Evolutionary conservation across 2,329 filamentous ascomycete species (phyloP), one percentile per base, ranked within the genome.

Genomic region (Orbilia quercus): DNA sequence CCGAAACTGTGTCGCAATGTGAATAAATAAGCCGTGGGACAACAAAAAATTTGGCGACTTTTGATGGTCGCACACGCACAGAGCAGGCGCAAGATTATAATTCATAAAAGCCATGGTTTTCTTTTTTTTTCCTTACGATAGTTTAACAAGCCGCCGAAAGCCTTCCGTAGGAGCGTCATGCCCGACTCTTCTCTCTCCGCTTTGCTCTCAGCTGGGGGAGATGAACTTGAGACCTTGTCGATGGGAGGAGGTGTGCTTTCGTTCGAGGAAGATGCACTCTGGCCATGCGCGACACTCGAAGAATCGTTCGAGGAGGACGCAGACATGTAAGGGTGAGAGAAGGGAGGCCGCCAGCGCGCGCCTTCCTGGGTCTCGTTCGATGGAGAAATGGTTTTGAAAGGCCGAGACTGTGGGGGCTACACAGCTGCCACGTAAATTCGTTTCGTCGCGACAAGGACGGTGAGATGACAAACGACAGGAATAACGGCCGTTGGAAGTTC

Each of bases 261-360:
- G 31, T 54, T 54, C 51, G 53, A 57, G 22, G 53, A 55, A 7
- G n/a, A 11, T 16, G 36, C 18, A 44, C 38, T 40, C 9, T 9
- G 16, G 58, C 47, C 47, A 63, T 62, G 44, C 53, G 53, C 36
- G 53, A 57, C 53, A 34, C 53, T 57, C 57, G 45, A 62, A 25
- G 45, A 50, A 44, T 50, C 45, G 45, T 59, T 47, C 55, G 55
- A 59, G 14, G 44, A 48, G 12, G 44, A 36, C 50, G 45, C 57
- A 42, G 57, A 62, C 57, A 62, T 62, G 31, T 45, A 28, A 44
- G 2, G 36, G 18, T 18, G 5, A 23, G 18, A 25, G n/a, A 28
- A 22, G 16, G 18, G 38, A 44, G 20, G 53, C 36, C 53, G 38
- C 53, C 25, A 11, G 53, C n/a, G 51, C 53, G 53, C 53, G 36